Base-by-base conservation (phyloP, 2,329 filamentous ascomycete species). In the Xylaria sp. region DNA sequence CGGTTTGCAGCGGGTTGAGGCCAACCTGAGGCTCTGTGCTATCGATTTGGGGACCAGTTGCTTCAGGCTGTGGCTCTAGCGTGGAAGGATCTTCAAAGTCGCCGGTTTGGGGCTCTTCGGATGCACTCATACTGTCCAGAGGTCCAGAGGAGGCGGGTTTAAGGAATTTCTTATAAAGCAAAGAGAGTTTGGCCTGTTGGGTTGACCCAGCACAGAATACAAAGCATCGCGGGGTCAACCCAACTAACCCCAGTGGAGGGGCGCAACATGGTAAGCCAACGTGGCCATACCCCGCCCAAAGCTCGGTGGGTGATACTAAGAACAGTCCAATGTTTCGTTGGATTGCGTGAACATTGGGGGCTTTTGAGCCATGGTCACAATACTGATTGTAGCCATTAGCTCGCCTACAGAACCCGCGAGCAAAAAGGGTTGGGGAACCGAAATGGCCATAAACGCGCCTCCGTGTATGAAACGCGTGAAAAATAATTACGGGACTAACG, bases 221-320 rank as follows among this genome's bases (percentile, higher is more conserved):
- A 58, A 44, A 20, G 23, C 8, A 13, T 58, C n/a, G 55, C 55
- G 55, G 55, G 55, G 55, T 58, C 20, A 44, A 44, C 18, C 55
- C 37, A 58, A 58, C 55, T 44, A 23, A 52, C 18, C 50, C 55
- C 18, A 44, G 37, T 46, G 34, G 54, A 25, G n/a, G 37, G 18
- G 55, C 55, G 37, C 55, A 58, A 57, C 31, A 41, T 57, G 54
- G 54, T 7, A 57, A 57, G n/a, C 34, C 55, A 10, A 44, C 55
- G 20, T 28, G 37, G 34, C 20, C 34, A 58, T 10, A 28, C 12
- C 23, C 12, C 9, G 48, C 23, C 48, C 23, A 51, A 51, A 51
- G 48, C 48, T 51, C 48, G 48, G 48, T 23, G n/a, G n/a, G n/a
- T n/a, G n/a, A n/a, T n/a, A n/a, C n/a, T n/a, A n/a, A n/a, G n/a